Conservation (phyloP, 805 yeast species). For the Yarrowia sp. region DNA sequence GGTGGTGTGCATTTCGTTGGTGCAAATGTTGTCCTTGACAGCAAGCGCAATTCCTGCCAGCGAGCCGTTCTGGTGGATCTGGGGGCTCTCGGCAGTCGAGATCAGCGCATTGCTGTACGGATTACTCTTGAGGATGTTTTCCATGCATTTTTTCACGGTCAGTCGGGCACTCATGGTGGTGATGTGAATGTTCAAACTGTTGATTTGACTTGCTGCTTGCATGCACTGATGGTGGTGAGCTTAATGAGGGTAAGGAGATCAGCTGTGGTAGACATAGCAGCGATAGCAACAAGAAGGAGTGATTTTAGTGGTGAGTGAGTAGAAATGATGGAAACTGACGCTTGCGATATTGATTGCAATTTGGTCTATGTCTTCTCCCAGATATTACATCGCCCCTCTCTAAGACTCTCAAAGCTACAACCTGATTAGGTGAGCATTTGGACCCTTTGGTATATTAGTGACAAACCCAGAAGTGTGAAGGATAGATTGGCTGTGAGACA, state of each 20-base stretch:
- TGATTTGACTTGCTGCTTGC: slow-evolving; percentile 16
- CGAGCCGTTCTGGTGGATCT: slow-evolving; percentile 8
- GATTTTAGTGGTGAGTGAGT: too few relatives aligned
- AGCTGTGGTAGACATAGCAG: too few relatives aligned
- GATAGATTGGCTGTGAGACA: neutral
- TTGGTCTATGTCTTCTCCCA: too few relatives aligned
- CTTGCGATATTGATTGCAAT: too few relatives aligned
- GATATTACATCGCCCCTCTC: too few relatives aligned
- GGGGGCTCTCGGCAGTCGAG: slow-evolving; percentile 41
- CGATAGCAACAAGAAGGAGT: too few relatives aligned
- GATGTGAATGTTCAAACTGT: neutral
- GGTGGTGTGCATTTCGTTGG: slow-evolving; percentile 71
- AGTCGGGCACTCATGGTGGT: slow-evolving; percentile 30
- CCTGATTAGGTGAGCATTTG: slow-evolving; percentile 1
- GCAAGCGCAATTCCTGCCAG: slow-evolving; percentile 54
- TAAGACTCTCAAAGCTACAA: neutral
- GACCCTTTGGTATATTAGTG: neutral
- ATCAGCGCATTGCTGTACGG: slow-evolving; percentile 47
- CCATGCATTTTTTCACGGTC: slow-evolving; percentile 43
- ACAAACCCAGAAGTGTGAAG: slow-evolving; percentile 1
- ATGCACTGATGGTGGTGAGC: slow-evolving; percentile 1
- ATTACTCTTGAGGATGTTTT: slow-evolving; percentile 46
- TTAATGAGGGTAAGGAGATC: too few relatives aligned
- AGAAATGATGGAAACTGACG: too few relatives aligned
- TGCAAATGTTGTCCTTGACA: slow-evolving; percentile 82